A percentile compares a stretch with the other conserved stretches of the same genome.
Conservation (phyloP, 345 rosid genomes). For the Euclidium syriacum region DNA sequence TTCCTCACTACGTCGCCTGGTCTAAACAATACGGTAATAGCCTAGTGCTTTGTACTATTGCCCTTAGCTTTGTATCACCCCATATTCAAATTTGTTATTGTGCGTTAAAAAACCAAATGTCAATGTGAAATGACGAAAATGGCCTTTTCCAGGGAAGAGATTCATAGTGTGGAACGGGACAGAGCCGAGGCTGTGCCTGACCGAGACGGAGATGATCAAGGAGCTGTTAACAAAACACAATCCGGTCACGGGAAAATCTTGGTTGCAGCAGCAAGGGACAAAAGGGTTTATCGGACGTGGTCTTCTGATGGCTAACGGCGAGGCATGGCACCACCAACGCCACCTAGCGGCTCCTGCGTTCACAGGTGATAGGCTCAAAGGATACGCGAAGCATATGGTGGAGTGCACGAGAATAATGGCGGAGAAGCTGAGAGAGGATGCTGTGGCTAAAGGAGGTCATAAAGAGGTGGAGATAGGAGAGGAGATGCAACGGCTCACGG, state of each 20-base stretch:
- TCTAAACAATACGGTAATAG: conserved; percentile 77
- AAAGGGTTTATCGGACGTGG: conserved; percentile 86
- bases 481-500: conserved; percentile 64
- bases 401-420: conserved; percentile 70
- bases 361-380: conserved; percentile 61
- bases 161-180: conserved; percentile 83
- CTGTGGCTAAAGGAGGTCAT: conserved; percentile 30
- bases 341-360: conserved; percentile 55
- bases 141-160: conserved; percentile 57
- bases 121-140: not conserved
- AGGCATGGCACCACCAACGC: conserved; percentile 60
- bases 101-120: not conserved
- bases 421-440: conserved; percentile 42
- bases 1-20: conserved; percentile 86
- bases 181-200: conserved; percentile 81
- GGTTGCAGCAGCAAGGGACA: conserved; percentile 88
- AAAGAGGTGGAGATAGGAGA: conserved; percentile 82
- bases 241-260: conserved; percentile 71
- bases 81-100: not conserved
- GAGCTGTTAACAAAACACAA: conserved; percentile 68
- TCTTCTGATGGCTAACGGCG: conserved; percentile 69
- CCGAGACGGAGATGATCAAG: conserved; percentile 71
- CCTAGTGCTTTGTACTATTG: too few relatives aligned
- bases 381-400: conserved; percentile 77
- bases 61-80: too few relatives aligned